These are phyloP conservation scores for Hymenoscyphus linearis DNA, from an alignment of 2,329 filamentous ascomycete genomes.

Conservation along the genomic window DNA sequence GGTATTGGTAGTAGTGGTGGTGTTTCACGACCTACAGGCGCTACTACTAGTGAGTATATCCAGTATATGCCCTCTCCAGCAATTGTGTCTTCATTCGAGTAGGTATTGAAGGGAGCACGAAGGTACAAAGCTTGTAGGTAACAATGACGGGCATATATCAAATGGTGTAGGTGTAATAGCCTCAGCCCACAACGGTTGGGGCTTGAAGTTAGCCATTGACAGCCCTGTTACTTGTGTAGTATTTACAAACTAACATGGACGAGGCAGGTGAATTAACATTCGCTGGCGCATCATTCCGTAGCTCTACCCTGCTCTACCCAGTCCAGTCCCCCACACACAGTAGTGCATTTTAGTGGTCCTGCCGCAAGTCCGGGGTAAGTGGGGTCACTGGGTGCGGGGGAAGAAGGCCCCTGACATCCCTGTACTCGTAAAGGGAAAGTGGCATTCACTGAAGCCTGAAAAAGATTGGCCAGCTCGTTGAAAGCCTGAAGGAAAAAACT, in stretches of 20 bases:
- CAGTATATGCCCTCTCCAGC: too few species aligned
- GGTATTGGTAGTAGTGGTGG: too few species aligned
- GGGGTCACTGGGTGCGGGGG: slow-evolving; percentile 2
- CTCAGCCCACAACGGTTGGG: not conserved
- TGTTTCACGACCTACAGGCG: not conserved
- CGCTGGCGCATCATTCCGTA: not conserved
- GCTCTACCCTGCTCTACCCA: too few species aligned
- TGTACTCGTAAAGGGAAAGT: not conserved
- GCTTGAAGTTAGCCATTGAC: not conserved
- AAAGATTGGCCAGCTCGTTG: too few species aligned
- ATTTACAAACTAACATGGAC: too few species aligned
- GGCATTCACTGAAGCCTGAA: too few species aligned
- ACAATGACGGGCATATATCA: not conserved
- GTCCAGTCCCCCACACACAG: too few species aligned
- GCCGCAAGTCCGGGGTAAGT: slow-evolving; percentile 1
- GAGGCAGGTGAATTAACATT: not conserved
- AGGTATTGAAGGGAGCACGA: not conserved
- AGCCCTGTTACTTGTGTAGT: too few species aligned
- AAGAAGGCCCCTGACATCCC: not conserved
- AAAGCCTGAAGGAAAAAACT: not conserved
- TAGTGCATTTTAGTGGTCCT: not conserved
- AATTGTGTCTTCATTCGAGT: not conserved
- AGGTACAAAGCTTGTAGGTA: not conserved
- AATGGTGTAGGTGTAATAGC: too few species aligned
- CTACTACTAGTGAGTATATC: not conserved